phyloP scores from a whole-genome alignment of 1,284 basidiomycete genomes.

The Pterula multifida region DNA sequence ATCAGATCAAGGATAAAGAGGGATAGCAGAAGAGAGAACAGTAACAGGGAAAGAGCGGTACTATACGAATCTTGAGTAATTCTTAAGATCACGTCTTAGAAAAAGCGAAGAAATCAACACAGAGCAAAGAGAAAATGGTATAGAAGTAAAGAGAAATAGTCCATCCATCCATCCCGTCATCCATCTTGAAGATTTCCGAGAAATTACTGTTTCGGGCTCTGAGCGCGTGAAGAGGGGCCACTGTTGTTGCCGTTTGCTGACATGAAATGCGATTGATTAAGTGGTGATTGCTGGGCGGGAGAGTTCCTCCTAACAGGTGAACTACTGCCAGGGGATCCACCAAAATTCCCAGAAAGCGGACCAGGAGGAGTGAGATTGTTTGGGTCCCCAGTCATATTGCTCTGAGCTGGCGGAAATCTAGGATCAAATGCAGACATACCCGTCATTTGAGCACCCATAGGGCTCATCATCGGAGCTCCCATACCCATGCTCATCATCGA shows the following conservation, averaged over 20 bases:
- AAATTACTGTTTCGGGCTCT: not conserved
- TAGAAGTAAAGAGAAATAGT: not conserved
- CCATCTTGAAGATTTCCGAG: not conserved
- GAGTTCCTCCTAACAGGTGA: conserved; percentile 3
- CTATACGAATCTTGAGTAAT: too few relatives aligned
- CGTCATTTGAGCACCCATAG: conserved; percentile 43
- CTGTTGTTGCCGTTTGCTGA: not conserved
- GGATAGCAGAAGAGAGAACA: not conserved
- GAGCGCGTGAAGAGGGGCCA: not conserved
- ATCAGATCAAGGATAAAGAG: too few relatives aligned
- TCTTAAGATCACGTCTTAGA: too few relatives aligned
- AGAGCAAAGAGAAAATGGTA: not conserved
- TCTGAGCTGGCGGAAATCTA: not conserved
- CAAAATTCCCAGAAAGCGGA: not conserved
- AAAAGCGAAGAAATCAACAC: not conserved
- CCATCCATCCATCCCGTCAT: not conserved
- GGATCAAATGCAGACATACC: conserved; percentile 26
- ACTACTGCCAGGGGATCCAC: not conserved
- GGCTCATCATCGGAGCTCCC: conserved; percentile 28
- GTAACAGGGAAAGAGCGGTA: not conserved
- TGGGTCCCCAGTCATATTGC: not conserved
- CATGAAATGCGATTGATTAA: not conserved
- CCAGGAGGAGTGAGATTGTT: not conserved
- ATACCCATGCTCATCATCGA: conserved; percentile 44
- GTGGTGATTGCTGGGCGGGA: conserved; percentile 2